These are phyloP conservation scores for Theileria orientalis DNA, from an alignment of 169 alveolate genomes.

Conservation along the genomic window DNA sequence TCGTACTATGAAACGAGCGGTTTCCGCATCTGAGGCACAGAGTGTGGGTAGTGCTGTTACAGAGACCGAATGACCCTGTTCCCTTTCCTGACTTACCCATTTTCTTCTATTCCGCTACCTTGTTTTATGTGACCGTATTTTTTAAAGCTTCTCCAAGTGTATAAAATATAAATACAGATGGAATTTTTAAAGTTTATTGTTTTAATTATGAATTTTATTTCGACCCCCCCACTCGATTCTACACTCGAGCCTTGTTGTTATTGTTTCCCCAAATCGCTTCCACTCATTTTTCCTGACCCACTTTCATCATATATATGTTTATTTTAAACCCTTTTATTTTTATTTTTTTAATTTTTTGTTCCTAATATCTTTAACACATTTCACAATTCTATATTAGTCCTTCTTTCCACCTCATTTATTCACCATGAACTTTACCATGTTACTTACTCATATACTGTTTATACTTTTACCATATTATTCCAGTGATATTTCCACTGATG, in stretches of 20 bases:
- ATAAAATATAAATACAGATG: neutral
- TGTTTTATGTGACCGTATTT: neutral
- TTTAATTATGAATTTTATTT: neutral
- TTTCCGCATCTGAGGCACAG: conserved; percentile 95
- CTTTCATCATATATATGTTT: no score
- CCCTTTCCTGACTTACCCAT: conserved; percentile 95
- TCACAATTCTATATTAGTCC: no score
- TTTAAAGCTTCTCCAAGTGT: neutral
- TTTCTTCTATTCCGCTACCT: conserved; percentile 1
- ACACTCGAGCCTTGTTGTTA: no score
- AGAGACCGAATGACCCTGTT: conserved; percentile 95
- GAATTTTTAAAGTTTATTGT: neutral
- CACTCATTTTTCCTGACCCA: no score
- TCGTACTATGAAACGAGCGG: conserved; percentile 92
- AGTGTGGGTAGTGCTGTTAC: conserved; percentile 94
- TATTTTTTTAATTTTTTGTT: no score
- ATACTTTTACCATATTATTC: neutral
- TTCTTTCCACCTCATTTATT: no score
- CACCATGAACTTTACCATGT: no score
- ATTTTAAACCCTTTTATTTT: no score
- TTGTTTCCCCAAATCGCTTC: no score
- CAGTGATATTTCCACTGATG: conserved; percentile 14
- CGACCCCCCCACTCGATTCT: conserved; percentile 6
- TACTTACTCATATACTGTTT: neutral
- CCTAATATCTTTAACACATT: no score